Conservation (phyloP, 495 filamentous ascomycete species). For the Glonium stellatum region DNA sequence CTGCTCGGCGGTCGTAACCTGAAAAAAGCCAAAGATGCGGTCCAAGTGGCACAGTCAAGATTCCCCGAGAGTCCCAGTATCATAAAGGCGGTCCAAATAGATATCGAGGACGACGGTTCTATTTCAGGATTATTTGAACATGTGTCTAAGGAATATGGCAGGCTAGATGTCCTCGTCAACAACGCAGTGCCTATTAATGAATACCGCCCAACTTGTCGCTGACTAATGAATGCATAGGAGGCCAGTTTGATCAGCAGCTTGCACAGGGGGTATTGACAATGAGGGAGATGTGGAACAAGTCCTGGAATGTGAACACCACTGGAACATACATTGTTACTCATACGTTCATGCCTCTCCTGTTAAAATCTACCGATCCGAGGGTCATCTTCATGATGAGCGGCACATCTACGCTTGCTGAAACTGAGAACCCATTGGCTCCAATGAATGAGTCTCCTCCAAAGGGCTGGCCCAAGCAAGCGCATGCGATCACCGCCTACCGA, state of each 20-base stretch:
- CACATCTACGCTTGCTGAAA: constrained; percentile 41
- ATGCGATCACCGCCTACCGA: constrained; percentile 40
- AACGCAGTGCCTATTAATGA: constrained; percentile 38
- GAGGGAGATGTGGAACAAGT: constrained; percentile 44
- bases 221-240: constrained; percentile 27
- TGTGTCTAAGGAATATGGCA: constrained; percentile 37
- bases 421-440: constrained; percentile 26
- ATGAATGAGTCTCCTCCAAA: constrained; percentile 36
- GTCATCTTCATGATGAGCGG: constrained; percentile 42
- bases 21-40: constrained; percentile 43
- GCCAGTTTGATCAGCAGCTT: constrained; percentile 35
- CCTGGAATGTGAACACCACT: constrained; percentile 52
- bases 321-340: constrained; percentile 45
- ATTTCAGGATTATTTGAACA: constrained; percentile 39
- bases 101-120: constrained; percentile 48
- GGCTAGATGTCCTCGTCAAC: constrained; percentile 48
- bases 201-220: not conserved
- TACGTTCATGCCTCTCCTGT: constrained; percentile 42
- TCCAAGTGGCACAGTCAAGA: constrained; percentile 32
- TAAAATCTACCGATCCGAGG: constrained; percentile 40
- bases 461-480: constrained; percentile 45
- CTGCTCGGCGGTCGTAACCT: constrained; percentile 42
- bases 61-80: constrained; percentile 36
- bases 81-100: constrained; percentile 40
- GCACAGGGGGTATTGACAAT: constrained; percentile 30